Conservation (phyloP, 2,329 filamentous ascomycete genomes). For the Penicillium hesseltinei region DNA sequence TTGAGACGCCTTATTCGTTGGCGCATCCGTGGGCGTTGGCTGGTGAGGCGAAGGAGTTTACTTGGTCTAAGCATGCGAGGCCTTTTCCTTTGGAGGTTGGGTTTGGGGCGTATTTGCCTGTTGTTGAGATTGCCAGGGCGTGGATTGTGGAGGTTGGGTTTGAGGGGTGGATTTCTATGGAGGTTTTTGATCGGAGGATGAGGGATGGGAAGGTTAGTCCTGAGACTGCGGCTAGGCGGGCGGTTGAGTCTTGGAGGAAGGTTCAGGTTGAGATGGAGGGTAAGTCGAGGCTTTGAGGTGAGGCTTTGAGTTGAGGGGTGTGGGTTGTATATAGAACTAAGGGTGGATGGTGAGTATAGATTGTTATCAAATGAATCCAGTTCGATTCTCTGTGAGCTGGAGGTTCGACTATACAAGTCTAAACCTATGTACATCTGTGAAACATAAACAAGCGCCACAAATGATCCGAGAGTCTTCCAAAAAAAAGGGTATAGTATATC, state of each 20-base stretch:
- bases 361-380: neutral
- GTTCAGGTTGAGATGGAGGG: conserved; percentile 12
- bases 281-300: neutral
- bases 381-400: neutral
- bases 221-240: conserved; percentile 7
- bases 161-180: conserved; percentile 35
- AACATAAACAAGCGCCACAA: neutral
- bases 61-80: conserved; percentile 31
- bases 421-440: neutral
- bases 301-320: neutral
- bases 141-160: conserved; percentile 33
- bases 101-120: conserved; percentile 28
- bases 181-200: conserved; percentile 30
- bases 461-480: neutral
- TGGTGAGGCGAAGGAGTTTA: conserved; percentile 30
- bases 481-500: conserved; percentile 16
- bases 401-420: conserved; percentile 5
- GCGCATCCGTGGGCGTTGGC: conserved; percentile 31
- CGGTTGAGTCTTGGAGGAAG: conserved; percentile 20
- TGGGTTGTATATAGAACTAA: neutral
- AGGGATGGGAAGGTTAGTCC: conserved; percentile 1
- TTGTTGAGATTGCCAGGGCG: conserved; percentile 26
- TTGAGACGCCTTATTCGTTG: conserved; percentile 31
- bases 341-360: neutral
- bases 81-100: conserved; percentile 34